A percentile compares a stretch with the other conserved stretches of the same genome.
Evolutionary conservation across 2,329 filamentous ascomycete genomes (phyloP).

Genomic region (Colletotrichum tofieldiae): DNA sequence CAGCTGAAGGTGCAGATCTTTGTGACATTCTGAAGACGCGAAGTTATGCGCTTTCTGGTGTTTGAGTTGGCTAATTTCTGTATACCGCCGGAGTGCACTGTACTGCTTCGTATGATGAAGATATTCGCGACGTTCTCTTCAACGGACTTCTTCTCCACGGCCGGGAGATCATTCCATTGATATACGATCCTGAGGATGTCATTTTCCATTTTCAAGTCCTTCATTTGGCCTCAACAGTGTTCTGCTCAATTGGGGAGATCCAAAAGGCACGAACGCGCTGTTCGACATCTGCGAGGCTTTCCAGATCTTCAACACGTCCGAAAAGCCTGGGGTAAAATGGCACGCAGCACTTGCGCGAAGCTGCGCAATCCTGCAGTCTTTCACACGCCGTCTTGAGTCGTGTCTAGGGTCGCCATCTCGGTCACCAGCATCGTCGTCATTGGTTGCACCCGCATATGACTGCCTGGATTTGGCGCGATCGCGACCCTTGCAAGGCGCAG

Average conservation of each 20-base stretch:
- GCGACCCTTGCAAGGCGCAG: constrained; percentile 25
- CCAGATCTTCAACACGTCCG: not conserved
- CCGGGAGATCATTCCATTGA: not conserved
- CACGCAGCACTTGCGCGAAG: constrained; percentile 24
- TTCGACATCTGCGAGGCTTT: constrained; percentile 1
- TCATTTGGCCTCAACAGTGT: not conserved
- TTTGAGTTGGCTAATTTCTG: not conserved
- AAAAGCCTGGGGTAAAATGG: not conserved
- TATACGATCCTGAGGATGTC: constrained; percentile 22
- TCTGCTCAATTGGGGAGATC: constrained; percentile 16
- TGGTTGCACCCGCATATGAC: constrained; percentile 10
- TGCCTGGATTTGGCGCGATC: constrained; percentile 10
- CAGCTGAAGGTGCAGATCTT: constrained; percentile 15
- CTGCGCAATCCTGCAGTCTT: constrained; percentile 16
- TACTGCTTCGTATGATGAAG: not conserved
- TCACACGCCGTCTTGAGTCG: not conserved
- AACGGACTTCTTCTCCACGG: not conserved
- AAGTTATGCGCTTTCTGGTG: not conserved
- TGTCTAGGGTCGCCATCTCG: not conserved
- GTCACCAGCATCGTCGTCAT: constrained; percentile 14
- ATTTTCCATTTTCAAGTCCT: not conserved
- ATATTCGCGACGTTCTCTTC: not conserved
- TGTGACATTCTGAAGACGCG: constrained; percentile 25
- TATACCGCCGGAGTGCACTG: not conserved
- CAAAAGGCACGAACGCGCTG: constrained; percentile 35